Evolutionary conservation across 257 asterid species (phyloP), one percentile per base, ranked within the genome.

Genomic region (Lantana camara): DNA sequence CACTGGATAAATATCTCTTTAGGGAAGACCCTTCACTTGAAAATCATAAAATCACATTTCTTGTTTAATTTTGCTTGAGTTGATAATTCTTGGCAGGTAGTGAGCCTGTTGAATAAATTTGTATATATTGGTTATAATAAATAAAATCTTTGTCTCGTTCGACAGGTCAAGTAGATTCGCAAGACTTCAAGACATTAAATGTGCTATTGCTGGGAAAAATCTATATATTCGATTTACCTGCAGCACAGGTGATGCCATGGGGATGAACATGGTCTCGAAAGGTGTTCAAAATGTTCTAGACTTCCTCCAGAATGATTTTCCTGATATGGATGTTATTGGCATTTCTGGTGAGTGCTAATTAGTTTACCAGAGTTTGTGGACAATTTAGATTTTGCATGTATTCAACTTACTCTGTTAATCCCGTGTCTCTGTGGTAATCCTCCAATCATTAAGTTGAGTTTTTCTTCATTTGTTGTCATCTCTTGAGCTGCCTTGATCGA

Each of bases 241-340:
- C 83, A 78, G 86, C 77, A 88, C 97, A 1, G 97, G 96, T 16
- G 97, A 90, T 71, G 97, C 96, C 48, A 90, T 90, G 97, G 97
- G 96, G 71, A 90, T 90, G 97, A 90, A 90, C 83, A 90, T 90
- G 96, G 97, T 90, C 35, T 90, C 97, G 2, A 90, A 90, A 72
- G 93, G 93, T 13, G 97, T 90, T 51, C 95, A 90, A 77, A 85
- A 90, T 40, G 95, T 90, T 62, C 60, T 90, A 34, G 96, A 90
- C 73, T 90, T 80, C 66, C 84, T 90, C 45, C 80, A 60, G 64
- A 81, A 46, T 44, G 97, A 88, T 75, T 90, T 87, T 54, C 88
- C 91, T 11, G 97, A 90, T 64, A 90, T 90, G 93, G 95, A 90
- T 59, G 83, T 88, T 50, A 84, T 82, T 67, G 96, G 97, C 51